Percentiles rank a stretch among this genome's conserved stretches.
Evolutionary conservation across 768 basidiomycete genomes (phyloP).

Genomic region (Crucibulum laeve): DNA sequence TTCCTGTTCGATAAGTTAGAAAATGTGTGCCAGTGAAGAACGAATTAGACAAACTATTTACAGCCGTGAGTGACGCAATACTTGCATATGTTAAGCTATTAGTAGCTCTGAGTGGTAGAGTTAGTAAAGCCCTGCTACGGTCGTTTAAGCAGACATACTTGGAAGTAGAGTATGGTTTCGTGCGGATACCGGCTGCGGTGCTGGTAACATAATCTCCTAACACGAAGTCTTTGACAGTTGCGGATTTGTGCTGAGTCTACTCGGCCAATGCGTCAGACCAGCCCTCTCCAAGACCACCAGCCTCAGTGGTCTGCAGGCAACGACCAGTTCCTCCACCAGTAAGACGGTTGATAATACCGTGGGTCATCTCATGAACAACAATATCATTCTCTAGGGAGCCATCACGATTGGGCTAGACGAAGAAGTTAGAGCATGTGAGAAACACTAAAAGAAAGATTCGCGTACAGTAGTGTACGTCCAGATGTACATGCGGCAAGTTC

Average conservation of each 20-base stretch:
- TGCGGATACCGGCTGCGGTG: constrained; percentile 37
- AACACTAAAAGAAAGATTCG: background rate
- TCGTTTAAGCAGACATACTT: constrained; percentile 12
- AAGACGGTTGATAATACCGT: constrained; percentile 35
- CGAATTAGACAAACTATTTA: no score
- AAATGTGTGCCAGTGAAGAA: no score
- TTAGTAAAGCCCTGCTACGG: constrained; percentile 16
- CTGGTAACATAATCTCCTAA: constrained; percentile 27
- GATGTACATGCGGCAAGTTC: constrained; percentile 16
- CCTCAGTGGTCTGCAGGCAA: constrained; percentile 53
- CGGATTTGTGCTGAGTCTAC: constrained; percentile 23
- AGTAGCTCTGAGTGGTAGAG: constrained; percentile 31
- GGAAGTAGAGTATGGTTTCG: constrained; percentile 44
- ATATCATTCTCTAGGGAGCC: constrained; percentile 40
- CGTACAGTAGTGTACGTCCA: constrained; percentile 13
- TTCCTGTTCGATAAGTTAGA: no score
- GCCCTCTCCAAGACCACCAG: constrained; percentile 59
- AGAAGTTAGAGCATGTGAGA: background rate
- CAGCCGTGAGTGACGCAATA: constrained; percentile 34
- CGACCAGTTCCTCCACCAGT: constrained; percentile 45
- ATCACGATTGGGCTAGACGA: constrained; percentile 36
- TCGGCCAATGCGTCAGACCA: constrained; percentile 45
- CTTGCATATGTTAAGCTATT: constrained; percentile 23
- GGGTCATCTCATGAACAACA: constrained; percentile 42
- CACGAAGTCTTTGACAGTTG: constrained; percentile 19